Evolutionary conservation across 495 filamentous ascomycete genomes (phyloP), one percentile per base, ranked within the genome.

Genomic region (Niebla homalea): DNA sequence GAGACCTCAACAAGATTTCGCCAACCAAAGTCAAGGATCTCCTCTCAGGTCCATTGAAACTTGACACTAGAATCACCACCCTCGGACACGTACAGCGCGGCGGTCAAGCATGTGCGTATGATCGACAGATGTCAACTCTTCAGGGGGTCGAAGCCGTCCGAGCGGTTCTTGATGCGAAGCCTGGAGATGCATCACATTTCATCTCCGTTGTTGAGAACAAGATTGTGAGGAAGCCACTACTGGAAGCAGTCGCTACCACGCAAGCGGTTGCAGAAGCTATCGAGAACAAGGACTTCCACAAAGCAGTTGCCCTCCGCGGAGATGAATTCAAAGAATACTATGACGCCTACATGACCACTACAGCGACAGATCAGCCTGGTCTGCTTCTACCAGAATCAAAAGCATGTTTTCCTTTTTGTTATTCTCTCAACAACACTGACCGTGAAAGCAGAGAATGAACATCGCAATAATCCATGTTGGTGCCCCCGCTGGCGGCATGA

Each of bases 171-270:
- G 87, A 94, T 50, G 85, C 87, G 50, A 86, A 78, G 7, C 89
- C 93, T 6, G 79, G 89, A 26, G 89, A 85, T 2, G 84, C 86
- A n/a, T 92, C 86, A 36, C 88, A 87, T 38, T 85, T 99, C 58
- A 97, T 99, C 60, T 83, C 85, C 52, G 86, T 99, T 46, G 89
- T 81, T 47, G 93, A 99, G 71, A 99, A 99, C 74, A 96, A 99
- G 71, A 96, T 99, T 57, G 74, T 84, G 53, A 79, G 89, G 43
- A 89, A 84, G 54, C 83, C 87, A 18, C 70, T 99, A 12, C 81
- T 96, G 69, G 78, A 94, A 57, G 90, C 93, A 2, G 90, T 99
- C 2, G 68, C 75, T 44, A 75, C 81, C 51, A 97, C 93, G 4
- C 80, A 95, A 60, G 72, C 82, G 51, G 87, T 97, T 6, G 80